These are phyloP conservation scores for Biscutella laevigata DNA, from an alignment of 441 rosid species.

Conservation along the genomic window DNA sequence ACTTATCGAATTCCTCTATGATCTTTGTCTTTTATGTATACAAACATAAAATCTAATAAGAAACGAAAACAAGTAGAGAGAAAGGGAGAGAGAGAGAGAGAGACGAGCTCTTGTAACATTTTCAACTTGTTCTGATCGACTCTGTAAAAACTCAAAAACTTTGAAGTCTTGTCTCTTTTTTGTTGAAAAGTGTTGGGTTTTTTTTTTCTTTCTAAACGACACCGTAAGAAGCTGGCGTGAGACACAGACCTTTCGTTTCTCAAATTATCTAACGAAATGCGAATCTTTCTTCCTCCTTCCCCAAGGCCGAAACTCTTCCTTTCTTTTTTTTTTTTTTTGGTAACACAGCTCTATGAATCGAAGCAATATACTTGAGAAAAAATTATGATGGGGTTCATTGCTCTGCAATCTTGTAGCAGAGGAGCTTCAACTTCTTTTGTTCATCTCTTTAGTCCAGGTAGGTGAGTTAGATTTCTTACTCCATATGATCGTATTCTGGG, in stretches of 20 bases:
- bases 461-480: constrained; percentile 14
- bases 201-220: background rate
- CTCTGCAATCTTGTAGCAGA: constrained; percentile 28
- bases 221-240: constrained; percentile 3
- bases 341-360: constrained; percentile 10
- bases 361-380: constrained; percentile 3
- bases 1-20: constrained; percentile 46
- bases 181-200: rapidly evolving
- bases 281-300: background rate
- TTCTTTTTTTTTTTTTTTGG: background rate
- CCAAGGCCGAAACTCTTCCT: background rate
- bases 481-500: background rate
- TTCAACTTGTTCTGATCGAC: background rate
- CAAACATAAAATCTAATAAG: constrained; percentile 4
- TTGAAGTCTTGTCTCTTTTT: background rate
- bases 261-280: background rate
- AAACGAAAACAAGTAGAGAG: too few species aligned
- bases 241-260: constrained; percentile 19
- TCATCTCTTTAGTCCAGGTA: constrained; percentile 23
- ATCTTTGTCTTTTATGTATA: too few species aligned
- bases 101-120: background rate
- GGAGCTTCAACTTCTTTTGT: constrained; percentile 15
- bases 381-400: constrained; percentile 35
- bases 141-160: constrained; percentile 8
- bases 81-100: background rate